Evolutionary conservation across 306 rosid species (phyloP).

Genomic region (Canavalia ensiformis): DNA sequence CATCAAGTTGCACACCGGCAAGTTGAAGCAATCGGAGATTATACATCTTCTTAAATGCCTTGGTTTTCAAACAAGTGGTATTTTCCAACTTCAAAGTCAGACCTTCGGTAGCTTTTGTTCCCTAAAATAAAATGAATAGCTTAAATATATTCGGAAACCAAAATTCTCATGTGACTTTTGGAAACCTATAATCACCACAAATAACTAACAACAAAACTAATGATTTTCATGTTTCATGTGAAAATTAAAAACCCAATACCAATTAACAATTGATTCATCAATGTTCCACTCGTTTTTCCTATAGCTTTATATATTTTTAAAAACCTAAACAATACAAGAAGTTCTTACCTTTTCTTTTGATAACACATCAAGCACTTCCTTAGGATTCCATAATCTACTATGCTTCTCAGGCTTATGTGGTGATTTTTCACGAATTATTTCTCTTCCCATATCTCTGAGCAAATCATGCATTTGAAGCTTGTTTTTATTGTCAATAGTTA

Average conservation of each 20-base stretch:
- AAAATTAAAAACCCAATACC: background rate
- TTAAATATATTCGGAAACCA: too few species aligned
- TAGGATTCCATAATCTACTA: slow-evolving; percentile 1
- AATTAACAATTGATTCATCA: background rate
- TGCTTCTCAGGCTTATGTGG: background rate
- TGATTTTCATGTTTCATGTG: background rate
- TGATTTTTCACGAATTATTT: background rate
- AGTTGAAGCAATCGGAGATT: too few species aligned
- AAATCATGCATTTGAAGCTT: slow-evolving; percentile 35
- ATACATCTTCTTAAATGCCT: too few species aligned
- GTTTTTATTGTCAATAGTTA: background rate
- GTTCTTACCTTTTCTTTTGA: background rate
- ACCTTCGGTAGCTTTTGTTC: too few species aligned
- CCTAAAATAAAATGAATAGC: too few species aligned
- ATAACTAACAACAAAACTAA: background rate
- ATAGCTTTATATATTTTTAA: background rate
- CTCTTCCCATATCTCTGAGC: slow-evolving; percentile 35
- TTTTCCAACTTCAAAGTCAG: too few species aligned
- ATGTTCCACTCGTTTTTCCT: background rate
- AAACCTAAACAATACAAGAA: background rate
- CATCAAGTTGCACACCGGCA: too few species aligned
- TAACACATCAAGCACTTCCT: background rate
- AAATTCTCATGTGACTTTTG: too few species aligned
- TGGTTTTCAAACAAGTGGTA: too few species aligned
- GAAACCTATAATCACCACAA: too few species aligned